Base-by-base conservation (phyloP, 345 rosid species). In the Eucalyptus marginata region DNA sequence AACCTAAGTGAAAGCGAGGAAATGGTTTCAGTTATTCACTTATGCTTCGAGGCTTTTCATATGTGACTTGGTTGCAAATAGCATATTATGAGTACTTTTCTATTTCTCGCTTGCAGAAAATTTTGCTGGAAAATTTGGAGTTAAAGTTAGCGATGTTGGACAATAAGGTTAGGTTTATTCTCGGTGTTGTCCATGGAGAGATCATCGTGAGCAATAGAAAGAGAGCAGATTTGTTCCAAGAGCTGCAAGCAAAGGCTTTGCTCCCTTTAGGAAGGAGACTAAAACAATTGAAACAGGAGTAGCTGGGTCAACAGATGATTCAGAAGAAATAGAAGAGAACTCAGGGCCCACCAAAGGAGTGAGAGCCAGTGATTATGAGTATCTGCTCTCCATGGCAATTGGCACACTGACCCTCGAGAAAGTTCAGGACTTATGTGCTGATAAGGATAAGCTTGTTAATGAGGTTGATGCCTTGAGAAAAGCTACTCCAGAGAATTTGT, bases 191-290 rank as follows among this genome's bases (percentile, higher is more conserved):
- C 71, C 92, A 90, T 36, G 99, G 98, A 40, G 98, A 98, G 86
- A 96, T 98, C 90, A 90, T 94, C 31, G 99, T 98, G 91, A 98
- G 87, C 94, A 98, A 96, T 88, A 93, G 98, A 93, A 98, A 95
- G 94, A 96, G 94, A 89, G 94, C 96, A 54, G 99, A 98, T 33
- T 90, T 98, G 90, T 90, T 98, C 87, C 89, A 89, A 44, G 99
- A 98, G 92, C 91, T 98, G 92, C 90, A 91, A 33, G 92, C 93
- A 90, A 96, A 93, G 97, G 98, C 40, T 98, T 96, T 89, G 94
- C 97, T 71, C 98, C 99, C 90, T 92, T 95, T 31, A 96, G 99
- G 4, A 97, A 96, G 94, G 96, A 94, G 59, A 36, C 91, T 16
- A 94, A 90, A 86, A 68, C 93, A 56, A 91, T 92, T 10, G 97